Evolutionary conservation across 2,329 filamentous ascomycete genomes (phyloP).

Genomic region (Corinectria fuckeliana): DNA sequence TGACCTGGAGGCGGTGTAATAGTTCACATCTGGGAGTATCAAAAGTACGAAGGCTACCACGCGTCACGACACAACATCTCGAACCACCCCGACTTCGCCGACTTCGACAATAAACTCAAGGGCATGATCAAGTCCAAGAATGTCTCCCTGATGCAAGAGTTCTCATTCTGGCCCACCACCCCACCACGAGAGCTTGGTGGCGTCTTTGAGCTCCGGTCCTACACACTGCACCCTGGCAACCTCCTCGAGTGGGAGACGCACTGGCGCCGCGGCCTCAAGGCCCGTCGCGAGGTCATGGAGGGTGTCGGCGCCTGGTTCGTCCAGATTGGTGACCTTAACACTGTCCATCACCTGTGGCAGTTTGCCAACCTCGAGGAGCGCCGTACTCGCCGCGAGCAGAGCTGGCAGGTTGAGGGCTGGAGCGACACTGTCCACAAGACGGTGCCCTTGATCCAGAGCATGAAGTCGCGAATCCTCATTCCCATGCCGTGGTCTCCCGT

Average conservation of each 20-base stretch:
- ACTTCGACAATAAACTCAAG: constrained; percentile 85
- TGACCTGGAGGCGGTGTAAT: constrained; percentile 22
- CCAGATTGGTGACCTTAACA: constrained; percentile 96
- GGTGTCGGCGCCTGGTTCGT: constrained; percentile 98
- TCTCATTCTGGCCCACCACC: constrained; percentile 98
- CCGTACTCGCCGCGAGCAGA: constrained; percentile 88
- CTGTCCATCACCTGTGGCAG: constrained; percentile 97
- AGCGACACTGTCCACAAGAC: constrained; percentile 98
- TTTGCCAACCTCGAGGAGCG: constrained; percentile 97
- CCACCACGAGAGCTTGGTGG: constrained; percentile 88
- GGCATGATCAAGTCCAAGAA: constrained; percentile 83
- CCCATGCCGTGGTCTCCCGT: constrained; percentile 98
- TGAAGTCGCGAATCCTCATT: constrained; percentile 93
- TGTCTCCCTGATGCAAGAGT: constrained; percentile 97
- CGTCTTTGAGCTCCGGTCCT: constrained; percentile 94
- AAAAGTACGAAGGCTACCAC: constrained; percentile 95
- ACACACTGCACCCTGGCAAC: constrained; percentile 94
- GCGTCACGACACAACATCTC: constrained; percentile 86
- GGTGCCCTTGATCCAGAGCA: constrained; percentile 92
- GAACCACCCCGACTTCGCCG: constrained; percentile 80
- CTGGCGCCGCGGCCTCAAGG: constrained; percentile 91
- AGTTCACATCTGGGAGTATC: constrained; percentile 99
- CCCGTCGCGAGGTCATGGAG: constrained; percentile 96
- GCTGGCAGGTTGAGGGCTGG: constrained; percentile 95
- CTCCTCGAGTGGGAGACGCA: constrained; percentile 98